Percentiles rank a stretch among this genome's conserved stretches.
Conservation (phyloP, 2,329 filamentous ascomycete genomes). For the Ophiostoma ulmi region DNA sequence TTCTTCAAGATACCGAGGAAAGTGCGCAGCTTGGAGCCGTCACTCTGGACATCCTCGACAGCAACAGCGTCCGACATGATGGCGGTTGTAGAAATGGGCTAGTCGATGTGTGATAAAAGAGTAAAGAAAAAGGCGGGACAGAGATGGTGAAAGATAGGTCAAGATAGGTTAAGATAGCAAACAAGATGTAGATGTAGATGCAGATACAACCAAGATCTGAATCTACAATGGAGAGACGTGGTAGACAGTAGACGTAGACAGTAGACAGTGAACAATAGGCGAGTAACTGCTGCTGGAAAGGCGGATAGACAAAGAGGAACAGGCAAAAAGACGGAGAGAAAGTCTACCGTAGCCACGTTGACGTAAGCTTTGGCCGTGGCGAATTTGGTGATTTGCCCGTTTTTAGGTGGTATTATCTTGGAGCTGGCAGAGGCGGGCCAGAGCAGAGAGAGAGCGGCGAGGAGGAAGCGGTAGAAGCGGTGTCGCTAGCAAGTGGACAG, state of each 20-base stretch:
- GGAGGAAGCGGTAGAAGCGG: neutral
- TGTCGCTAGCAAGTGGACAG: slow-evolving; percentile 3
- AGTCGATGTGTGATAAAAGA: neutral
- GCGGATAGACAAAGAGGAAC: neutral
- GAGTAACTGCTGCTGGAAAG: neutral
- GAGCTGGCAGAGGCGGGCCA: neutral
- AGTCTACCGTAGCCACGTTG: neutral
- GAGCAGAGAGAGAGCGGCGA: neutral
- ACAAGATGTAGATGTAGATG: neutral
- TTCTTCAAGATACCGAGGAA: slow-evolving; percentile 84
- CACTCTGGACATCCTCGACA: slow-evolving; percentile 55
- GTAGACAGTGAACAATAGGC: neutral
- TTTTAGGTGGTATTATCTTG: slow-evolving; percentile 4
- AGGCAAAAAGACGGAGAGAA: neutral
- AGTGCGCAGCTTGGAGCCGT: slow-evolving; percentile 81
- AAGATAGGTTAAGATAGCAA: neutral
- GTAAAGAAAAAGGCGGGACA: neutral
- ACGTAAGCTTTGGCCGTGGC: slow-evolving; percentile 1
- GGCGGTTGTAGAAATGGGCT: neutral
- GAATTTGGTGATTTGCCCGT: neutral
- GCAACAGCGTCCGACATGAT: slow-evolving; percentile 31
- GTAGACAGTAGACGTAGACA: neutral
- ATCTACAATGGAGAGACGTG: neutral
- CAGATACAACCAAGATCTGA: slow-evolving; percentile 4
- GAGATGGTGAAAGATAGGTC: neutral